A percentile compares a stretch with the other conserved stretches of the same genome.
These are phyloP conservation scores for Gonium pectorale DNA, from an alignment of 139 green algal species.

Conservation along the genomic window DNA sequence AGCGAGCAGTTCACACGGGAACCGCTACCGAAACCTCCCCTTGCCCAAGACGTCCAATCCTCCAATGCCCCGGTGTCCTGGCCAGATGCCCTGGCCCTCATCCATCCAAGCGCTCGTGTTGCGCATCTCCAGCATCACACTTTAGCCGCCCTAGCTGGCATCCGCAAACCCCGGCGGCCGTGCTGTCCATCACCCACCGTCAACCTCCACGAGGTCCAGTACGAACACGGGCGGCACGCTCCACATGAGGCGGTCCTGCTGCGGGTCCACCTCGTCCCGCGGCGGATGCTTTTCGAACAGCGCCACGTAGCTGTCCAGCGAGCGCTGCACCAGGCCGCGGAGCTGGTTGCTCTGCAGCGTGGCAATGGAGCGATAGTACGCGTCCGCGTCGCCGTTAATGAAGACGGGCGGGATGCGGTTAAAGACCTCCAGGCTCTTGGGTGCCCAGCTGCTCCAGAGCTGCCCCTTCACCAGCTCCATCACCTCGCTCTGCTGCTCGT, in stretches of 20 bases:
- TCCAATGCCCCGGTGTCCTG: too few relatives aligned
- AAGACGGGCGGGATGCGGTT: constrained; percentile 73
- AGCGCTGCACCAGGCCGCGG: constrained; percentile 67
- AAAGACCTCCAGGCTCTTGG: constrained; percentile 79
- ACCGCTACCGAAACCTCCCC: too few relatives aligned
- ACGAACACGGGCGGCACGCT: constrained; percentile 63
- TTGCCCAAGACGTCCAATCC: too few relatives aligned
- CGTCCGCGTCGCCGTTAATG: constrained; percentile 79
- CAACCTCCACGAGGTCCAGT: constrained; percentile 65
- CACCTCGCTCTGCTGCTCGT: constrained; percentile 27
- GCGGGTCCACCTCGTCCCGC: constrained; percentile 59
- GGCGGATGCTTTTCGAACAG: constrained; percentile 68
- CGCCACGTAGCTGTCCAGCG: constrained; percentile 61
- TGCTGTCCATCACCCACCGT: constrained; percentile 56
- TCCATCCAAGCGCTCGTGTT: too few relatives aligned
- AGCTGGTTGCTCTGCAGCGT: constrained; percentile 83
- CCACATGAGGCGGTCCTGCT: constrained; percentile 69
- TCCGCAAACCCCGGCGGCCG: too few relatives aligned
- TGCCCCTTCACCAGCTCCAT: constrained; percentile 67
- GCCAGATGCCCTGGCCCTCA: too few relatives aligned
- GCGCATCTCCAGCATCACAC: too few relatives aligned
- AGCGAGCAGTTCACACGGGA: too few relatives aligned
- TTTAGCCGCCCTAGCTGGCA: too few relatives aligned
- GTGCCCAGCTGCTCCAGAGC: constrained; percentile 83
- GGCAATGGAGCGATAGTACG: constrained; percentile 62